phyloP scores from a whole-genome alignment of 2,329 filamentous ascomycete species.

The Pyrenophora teres region DNA sequence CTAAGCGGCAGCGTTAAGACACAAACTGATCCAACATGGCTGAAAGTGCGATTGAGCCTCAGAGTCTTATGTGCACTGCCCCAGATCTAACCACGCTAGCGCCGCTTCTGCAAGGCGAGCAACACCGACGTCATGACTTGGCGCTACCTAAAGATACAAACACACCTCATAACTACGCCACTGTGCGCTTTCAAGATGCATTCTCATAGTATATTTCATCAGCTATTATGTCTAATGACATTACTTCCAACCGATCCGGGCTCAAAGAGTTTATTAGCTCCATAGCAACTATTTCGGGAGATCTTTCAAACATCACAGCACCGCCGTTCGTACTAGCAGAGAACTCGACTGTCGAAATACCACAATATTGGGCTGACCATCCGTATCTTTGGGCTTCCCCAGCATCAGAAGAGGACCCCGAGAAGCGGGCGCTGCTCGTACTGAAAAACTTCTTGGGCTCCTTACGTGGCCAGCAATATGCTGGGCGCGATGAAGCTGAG shows the following conservation, averaged over 20 bases:
- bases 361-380: slow-evolving; percentile 54
- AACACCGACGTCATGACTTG: slow-evolving; percentile 16
- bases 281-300: slow-evolving; percentile 53
- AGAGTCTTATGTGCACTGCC: slow-evolving; percentile 6
- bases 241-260: slow-evolving; percentile 36
- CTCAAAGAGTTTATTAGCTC: slow-evolving; percentile 45
- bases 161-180: slow-evolving; percentile 3
- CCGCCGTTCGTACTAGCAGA: slow-evolving; percentile 53
- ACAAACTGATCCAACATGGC: too few relatives aligned
- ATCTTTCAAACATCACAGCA: slow-evolving; percentile 54
- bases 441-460: slow-evolving; percentile 57
- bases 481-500: slow-evolving; percentile 48
- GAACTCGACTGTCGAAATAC: slow-evolving; percentile 53
- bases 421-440: slow-evolving; percentile 51
- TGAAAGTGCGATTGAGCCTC: slow-evolving; percentile 2
- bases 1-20: too few relatives aligned
- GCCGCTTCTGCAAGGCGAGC: not conserved
- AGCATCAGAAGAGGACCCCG: slow-evolving; percentile 47
- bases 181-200: not conserved
- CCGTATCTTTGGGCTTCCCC: slow-evolving; percentile 54
- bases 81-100: slow-evolving; percentile 1
- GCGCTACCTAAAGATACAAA: not conserved
- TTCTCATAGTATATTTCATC: not conserved
- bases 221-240: slow-evolving; percentile 24
- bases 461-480: slow-evolving; percentile 55